Percentiles rank a stretch among this genome's conserved stretches.
Evolutionary conservation across 306 rosid species (phyloP).

Genomic region (Quercus cerris): DNA sequence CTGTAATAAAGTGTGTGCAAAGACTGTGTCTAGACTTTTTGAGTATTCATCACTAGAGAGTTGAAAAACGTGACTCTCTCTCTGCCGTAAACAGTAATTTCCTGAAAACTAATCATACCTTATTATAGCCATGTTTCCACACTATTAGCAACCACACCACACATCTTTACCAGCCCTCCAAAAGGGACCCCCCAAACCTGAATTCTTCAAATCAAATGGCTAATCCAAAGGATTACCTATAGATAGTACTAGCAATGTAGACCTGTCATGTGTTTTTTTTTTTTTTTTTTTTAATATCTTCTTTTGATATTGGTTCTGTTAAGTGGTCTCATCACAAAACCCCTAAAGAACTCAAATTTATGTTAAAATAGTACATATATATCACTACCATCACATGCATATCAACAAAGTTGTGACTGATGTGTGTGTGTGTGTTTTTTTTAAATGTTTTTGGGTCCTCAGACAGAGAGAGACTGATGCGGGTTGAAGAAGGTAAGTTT

Average conservation of each 20-base stretch:
- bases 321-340: conserved; percentile 28
- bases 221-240: conserved; percentile 42
- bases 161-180: not conserved
- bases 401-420: conserved; percentile 33
- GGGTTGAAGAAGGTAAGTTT: conserved; percentile 22
- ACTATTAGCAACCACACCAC: conserved; percentile 16
- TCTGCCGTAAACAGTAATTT: not conserved
- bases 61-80: not conserved
- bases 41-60: not conserved
- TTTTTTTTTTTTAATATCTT: not conserved
- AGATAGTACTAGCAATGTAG: conserved; percentile 15
- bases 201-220: conserved; percentile 35
- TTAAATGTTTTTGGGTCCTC: not conserved
- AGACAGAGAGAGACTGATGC: conserved; percentile 19
- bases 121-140: conserved; percentile 27
- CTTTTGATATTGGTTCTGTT: conserved; percentile 26
- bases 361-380: not conserved
- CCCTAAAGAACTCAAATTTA: not conserved
- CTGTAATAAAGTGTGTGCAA: too few species aligned
- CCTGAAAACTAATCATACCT: conserved; percentile 16
- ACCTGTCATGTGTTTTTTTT: not conserved
- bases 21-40: too few species aligned
- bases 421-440: not conserved
- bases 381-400: conserved; percentile 22
- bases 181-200: conserved; percentile 20